phyloP scores from a whole-genome alignment of 2,329 filamentous ascomycete genomes.

The Aspergillus sp. region DNA sequence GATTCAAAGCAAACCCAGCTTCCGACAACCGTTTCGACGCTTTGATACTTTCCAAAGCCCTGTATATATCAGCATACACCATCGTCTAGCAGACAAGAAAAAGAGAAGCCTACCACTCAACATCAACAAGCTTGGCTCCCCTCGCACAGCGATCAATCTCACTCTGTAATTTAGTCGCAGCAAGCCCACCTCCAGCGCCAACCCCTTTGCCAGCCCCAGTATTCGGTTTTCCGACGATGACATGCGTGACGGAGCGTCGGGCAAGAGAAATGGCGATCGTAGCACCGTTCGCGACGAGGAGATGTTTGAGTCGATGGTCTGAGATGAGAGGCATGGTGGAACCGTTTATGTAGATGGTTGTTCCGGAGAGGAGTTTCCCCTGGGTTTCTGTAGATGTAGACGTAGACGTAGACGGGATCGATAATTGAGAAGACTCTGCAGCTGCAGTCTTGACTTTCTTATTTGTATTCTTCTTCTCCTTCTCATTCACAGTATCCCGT shows the following conservation, averaged over 20 bases:
- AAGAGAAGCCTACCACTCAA: slow-evolving; percentile 62
- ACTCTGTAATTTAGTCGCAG: slow-evolving; percentile 72
- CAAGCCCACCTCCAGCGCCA: slow-evolving; percentile 70
- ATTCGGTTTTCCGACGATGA: slow-evolving; percentile 66
- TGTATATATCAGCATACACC: slow-evolving; percentile 28
- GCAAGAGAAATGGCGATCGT: slow-evolving; percentile 65
- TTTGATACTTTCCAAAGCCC: slow-evolving; percentile 79
- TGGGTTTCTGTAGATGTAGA: slow-evolving; percentile 10
- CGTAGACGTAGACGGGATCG: background rate
- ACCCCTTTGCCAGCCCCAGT: slow-evolving; percentile 45
- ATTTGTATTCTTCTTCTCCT: slow-evolving; percentile 10
- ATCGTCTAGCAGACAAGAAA: slow-evolving; percentile 6
- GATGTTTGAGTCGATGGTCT: slow-evolving; percentile 77
- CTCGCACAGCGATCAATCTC: slow-evolving; percentile 65
- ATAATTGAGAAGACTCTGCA: background rate
- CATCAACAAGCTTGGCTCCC: slow-evolving; percentile 71
- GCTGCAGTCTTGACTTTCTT: background rate
- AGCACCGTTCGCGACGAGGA: slow-evolving; percentile 71
- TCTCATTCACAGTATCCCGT: slow-evolving; percentile 11
- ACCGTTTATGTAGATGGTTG: slow-evolving; percentile 81
- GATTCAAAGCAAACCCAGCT: slow-evolving; percentile 62
- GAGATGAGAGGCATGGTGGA: slow-evolving; percentile 76
- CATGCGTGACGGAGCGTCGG: slow-evolving; percentile 74
- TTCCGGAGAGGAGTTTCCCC: slow-evolving; percentile 60
- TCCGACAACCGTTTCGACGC: slow-evolving; percentile 71